Evolutionary conservation across 2,329 filamentous ascomycete species (phyloP).

Genomic region (Alternaria alternata): DNA sequence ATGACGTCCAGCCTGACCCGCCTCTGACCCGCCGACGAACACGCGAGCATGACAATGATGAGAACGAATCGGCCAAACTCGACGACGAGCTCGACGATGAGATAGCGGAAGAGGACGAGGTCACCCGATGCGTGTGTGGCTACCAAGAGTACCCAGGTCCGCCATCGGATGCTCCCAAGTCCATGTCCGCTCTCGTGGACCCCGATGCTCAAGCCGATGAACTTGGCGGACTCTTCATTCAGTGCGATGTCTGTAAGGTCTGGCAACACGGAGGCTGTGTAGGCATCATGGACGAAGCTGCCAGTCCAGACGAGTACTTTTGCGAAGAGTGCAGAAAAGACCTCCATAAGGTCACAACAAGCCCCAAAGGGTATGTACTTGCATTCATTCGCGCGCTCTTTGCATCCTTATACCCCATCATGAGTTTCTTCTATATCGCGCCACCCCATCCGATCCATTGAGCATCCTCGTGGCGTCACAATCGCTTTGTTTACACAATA

Average conservation of each 20-base stretch:
- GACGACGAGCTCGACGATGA: conserved; percentile 69
- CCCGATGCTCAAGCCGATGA: conserved; percentile 69
- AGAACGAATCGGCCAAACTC: conserved; percentile 52
- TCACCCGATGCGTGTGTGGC: conserved; percentile 94
- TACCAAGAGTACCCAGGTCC: conserved; percentile 93
- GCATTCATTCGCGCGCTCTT: conserved; percentile 18
- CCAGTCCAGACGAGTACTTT: conserved; percentile 95
- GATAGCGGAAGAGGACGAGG: conserved; percentile 77
- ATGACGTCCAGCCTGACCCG: conserved; percentile 65
- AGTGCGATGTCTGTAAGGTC: conserved; percentile 97
- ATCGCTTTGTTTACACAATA: neutral
- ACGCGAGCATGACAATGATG: conserved; percentile 75
- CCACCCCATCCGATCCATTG: neutral
- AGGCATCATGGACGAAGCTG: conserved; percentile 92
- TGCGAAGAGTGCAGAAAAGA: conserved; percentile 95
- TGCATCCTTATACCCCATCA: conserved; percentile 9
- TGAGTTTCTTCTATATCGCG: neutral
- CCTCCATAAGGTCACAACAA: conserved; percentile 82
- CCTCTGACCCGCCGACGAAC: conserved; percentile 79
- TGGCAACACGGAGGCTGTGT: conserved; percentile 99
- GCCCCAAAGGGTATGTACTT: conserved; percentile 80
- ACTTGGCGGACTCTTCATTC: conserved; percentile 92
- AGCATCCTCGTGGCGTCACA: neutral
- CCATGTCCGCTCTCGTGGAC: conserved; percentile 64
- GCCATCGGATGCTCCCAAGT: conserved; percentile 65